Evolutionary conservation across 352 stramenopile species (phyloP).

Genomic region (Phytopythium litorale): DNA sequence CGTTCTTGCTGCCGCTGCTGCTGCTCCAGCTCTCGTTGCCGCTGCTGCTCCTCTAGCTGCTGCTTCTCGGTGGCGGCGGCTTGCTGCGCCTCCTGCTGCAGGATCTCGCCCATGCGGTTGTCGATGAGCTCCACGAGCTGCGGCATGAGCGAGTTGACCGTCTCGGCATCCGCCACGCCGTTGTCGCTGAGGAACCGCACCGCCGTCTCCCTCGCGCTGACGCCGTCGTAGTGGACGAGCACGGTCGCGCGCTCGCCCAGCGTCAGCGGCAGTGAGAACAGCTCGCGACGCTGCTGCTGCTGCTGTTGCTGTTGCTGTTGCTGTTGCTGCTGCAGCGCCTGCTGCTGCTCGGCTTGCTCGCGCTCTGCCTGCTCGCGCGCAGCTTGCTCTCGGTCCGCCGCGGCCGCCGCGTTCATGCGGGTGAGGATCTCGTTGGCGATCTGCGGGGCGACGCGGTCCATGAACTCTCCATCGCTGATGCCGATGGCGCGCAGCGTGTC

Average conservation of each 20-base stretch:
- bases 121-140: conserved; percentile 63
- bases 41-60: background rate
- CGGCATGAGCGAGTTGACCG: conserved; percentile 35
- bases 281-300: conserved; percentile 24
- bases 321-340: background rate
- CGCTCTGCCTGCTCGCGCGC: background rate
- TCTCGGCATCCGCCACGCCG: conserved; percentile 37
- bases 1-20: conserved; percentile 12
- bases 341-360: background rate
- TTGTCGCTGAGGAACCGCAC: conserved; percentile 59
- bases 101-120: conserved; percentile 33
- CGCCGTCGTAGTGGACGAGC: conserved; percentile 63
- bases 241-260: conserved; percentile 40
- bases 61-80: conserved; percentile 8
- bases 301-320: conserved; percentile 13
- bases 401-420: conserved; percentile 27
- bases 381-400: background rate
- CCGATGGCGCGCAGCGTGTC: conserved; percentile 40
- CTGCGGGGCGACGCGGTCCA: conserved; percentile 51
- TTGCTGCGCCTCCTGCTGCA: conserved; percentile 32
- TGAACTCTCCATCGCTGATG: conserved; percentile 40
- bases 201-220: conserved; percentile 53
- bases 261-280: conserved; percentile 69
- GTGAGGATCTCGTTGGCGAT: conserved; percentile 56
- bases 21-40: conserved; percentile 8